Evolutionary conservation across 345 rosid genomes (phyloP), one percentile per base, ranked within the genome.

Genomic region (Rhodamnia rubescens): DNA sequence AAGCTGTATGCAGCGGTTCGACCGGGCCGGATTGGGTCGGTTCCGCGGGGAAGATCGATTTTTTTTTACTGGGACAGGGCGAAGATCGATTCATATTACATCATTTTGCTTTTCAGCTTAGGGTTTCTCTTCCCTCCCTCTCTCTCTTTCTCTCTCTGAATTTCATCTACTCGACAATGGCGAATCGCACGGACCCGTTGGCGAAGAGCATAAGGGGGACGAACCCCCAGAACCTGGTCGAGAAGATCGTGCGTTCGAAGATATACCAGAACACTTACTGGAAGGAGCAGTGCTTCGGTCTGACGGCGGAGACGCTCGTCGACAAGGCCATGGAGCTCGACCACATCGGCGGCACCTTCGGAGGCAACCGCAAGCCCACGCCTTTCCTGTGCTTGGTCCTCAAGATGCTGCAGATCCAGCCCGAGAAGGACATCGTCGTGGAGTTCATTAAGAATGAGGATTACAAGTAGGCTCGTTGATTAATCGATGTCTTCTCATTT

Each of bases 391-490:
- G 98, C 83, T 90, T 94, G 26, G 90, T 94, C 88, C 86, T 95
- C 91, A 97, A 97, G 90, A 95, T 95, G 98, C 94, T 95, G 44
- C 98, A 97, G 86, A 95, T 97, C 86, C 99, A 95, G 88, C 99
- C 98, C 32, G 98, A 95, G 88, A 97, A 97, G 69, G 98, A 94
- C 44, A 94, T 97, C 56, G 98, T 95, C 26, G 98, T 97, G 24
- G 98, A 96, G 85, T 95, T 96, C 90, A 96, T 96, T 2, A 94
- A 93, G 61, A 95, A 97, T 84, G 98, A 95, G 86, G 99, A 97
- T 86, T 94, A 94, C 95, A 97, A 97, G 98, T 95, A 91, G 29
- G 84, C 85, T 9, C 3, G 32, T 49, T 82, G 15, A 36, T 64
- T 14, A 9, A 13, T 21, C 27, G 26, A 56, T 61, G 51, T 8